phyloP scores from a whole-genome alignment of 495 filamentous ascomycete species.

The Cairneyella variabilis region DNA sequence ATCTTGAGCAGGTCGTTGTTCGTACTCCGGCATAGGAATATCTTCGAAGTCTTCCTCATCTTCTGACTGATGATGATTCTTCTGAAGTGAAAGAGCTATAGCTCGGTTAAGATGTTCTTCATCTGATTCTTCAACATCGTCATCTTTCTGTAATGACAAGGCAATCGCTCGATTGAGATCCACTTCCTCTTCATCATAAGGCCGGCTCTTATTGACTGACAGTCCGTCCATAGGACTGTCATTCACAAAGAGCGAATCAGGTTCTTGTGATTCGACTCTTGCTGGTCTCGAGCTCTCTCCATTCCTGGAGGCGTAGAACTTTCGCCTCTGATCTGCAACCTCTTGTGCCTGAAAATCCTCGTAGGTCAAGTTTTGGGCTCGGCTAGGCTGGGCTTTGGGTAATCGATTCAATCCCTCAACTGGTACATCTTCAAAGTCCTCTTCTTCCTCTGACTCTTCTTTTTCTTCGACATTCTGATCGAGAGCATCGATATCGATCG shows the following conservation, averaged over 20 bases:
- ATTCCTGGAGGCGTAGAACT: slow-evolving; percentile 15
- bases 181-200: slow-evolving; percentile 62
- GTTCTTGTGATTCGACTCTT: slow-evolving; percentile 9
- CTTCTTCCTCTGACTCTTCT: slow-evolving; percentile 59
- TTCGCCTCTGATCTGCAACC: slow-evolving; percentile 27
- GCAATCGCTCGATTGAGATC: slow-evolving; percentile 79
- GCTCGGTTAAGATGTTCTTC: slow-evolving; percentile 32
- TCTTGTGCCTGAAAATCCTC: slow-evolving; percentile 36
- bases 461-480: slow-evolving; percentile 51
- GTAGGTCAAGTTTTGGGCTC: slow-evolving; percentile 17
- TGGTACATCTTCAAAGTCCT: slow-evolving; percentile 91
- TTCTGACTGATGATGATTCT: slow-evolving; percentile 24
- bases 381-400: slow-evolving; percentile 50
- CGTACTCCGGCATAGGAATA: slow-evolving; percentile 44
- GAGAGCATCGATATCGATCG: slow-evolving; percentile 83
- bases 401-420: slow-evolving; percentile 90
- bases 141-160: slow-evolving; percentile 62
- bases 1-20: slow-evolving; percentile 49
- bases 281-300: slow-evolving; percentile 8
- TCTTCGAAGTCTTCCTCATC: slow-evolving; percentile 45
- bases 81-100: slow-evolving; percentile 28
- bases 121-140: slow-evolving; percentile 24
- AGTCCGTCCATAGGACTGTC: slow-evolving; percentile 27
- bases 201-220: slow-evolving; percentile 24
- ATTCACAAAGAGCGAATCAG: slow-evolving; percentile 64